Evolutionary conservation across 176 grass and related monocot species (phyloP).

Genomic region (Elymus sibiricus): DNA sequence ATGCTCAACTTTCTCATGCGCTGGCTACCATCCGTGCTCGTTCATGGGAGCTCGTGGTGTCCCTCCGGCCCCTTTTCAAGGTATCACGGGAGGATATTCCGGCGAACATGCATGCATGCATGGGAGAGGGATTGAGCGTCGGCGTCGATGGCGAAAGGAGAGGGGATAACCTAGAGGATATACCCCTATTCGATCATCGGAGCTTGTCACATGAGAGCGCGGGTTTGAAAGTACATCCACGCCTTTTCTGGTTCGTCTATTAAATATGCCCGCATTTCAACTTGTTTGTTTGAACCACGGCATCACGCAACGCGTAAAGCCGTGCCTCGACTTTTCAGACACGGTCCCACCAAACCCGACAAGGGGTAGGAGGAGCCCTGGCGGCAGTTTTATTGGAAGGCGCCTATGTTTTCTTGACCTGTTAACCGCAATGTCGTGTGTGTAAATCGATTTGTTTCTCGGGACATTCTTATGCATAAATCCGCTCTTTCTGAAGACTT

Average conservation of each 20-base stretch:
- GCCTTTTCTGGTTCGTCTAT: neutral
- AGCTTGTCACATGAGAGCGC: neutral
- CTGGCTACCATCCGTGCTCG: neutral
- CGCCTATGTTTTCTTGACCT: too few relatives aligned
- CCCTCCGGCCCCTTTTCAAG: constrained; percentile 6
- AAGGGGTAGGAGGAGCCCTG: neutral
- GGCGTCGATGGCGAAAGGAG: constrained; percentile 29
- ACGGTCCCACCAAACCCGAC: neutral
- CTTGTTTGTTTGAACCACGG: neutral
- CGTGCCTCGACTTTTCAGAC: neutral
- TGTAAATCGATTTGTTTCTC: neutral
- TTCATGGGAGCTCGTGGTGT: constrained; percentile 28
- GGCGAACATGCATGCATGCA: neutral
- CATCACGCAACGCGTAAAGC: too few relatives aligned
- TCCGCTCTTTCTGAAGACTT: neutral
- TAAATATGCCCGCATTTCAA: neutral
- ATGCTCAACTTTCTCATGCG: neutral
- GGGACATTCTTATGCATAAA: neutral
- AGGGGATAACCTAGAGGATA: constrained; percentile 25
- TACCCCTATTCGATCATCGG: neutral
- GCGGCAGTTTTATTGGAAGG: too few relatives aligned
- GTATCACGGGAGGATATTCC: constrained; percentile 39
- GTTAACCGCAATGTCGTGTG: neutral
- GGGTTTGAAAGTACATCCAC: neutral
- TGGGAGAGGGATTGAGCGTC: neutral